Evolutionary conservation across 495 filamentous ascomycete species (phyloP).

Genomic region (Astrothelium macrocarpum): DNA sequence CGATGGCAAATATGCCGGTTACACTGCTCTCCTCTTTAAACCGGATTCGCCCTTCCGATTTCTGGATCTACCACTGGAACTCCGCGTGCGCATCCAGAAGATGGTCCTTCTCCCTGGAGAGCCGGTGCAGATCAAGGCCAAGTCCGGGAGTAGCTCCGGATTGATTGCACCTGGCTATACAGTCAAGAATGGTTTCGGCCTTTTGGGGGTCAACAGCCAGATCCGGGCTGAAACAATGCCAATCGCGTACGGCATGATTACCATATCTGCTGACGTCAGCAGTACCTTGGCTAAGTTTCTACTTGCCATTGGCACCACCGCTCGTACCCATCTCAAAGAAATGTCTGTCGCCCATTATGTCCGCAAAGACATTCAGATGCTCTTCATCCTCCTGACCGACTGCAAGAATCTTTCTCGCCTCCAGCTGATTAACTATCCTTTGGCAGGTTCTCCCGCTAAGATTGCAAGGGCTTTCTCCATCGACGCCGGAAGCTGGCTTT

Average conservation of each 20-base stretch:
- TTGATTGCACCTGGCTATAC: constrained; percentile 15
- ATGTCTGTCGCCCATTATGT: neutral
- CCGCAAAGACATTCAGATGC: neutral
- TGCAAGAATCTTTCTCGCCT: neutral
- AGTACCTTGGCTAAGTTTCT: neutral
- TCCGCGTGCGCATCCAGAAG: constrained; percentile 16
- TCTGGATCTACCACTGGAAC: constrained; percentile 14
- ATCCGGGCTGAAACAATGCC: neutral
- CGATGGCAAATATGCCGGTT: constrained; percentile 14
- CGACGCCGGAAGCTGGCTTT: neutral
- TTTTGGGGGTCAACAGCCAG: constrained; percentile 18
- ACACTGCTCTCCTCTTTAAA: constrained; percentile 16
- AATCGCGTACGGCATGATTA: neutral
- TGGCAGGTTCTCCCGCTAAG: neutral
- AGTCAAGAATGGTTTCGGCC: constrained; percentile 16
- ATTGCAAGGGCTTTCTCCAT: neutral
- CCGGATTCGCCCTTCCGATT: constrained; percentile 19
- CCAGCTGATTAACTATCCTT: neutral
- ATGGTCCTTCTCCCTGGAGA: constrained; percentile 16
- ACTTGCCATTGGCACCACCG: neutral
- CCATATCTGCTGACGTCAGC: neutral
- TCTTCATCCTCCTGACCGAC: neutral
- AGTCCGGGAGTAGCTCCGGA: constrained; percentile 1
- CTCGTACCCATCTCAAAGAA: neutral
- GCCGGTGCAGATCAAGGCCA: constrained; percentile 11